Base-by-base conservation (phyloP, 257 asterid genomes). In the Petunia axillaris region DNA sequence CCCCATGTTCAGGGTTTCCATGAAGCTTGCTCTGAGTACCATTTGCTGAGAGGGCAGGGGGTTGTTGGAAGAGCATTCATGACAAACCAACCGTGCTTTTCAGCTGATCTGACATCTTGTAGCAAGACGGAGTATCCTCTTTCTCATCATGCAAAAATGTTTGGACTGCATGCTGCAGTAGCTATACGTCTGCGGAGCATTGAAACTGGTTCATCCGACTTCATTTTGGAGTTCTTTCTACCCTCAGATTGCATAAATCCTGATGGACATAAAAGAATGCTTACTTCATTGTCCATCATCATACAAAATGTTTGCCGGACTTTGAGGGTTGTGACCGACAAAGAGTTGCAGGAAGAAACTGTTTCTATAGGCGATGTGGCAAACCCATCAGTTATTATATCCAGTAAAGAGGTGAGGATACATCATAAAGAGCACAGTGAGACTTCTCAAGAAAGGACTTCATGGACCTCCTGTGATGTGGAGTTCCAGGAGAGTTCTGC, bases 11-110 rank as follows among this genome's bases (percentile, higher is more conserved):
- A 74, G 73, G 99, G 97, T 41, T 95, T 95, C 77, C 90, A 88
- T 16, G 99, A 95, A 64, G 98, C 99, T 46, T 95, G 99, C 85
- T 86, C 92, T 0, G 98, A 93, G 85, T 88, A 88, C 86, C 98
- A 95, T 88, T 91, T 93, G 87, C 76, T 95, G 50, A 93, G 88
- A 86, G 97, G 94, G 63, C 89, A 92, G 83, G 99, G 99, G 8
- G 86, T 92, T 36, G 96, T 89, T 1, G 99, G 99, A 68, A 85
- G 81, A 73, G 97, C 99, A 3, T 93, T 95, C 67, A 75, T 75
- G 41, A 91, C 97, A 2, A 95, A 93, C 74, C 90, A 92, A 74
- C 98, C 99, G 6, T 92, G 97, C 73, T 95, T 93, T 89, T 91
- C 89, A 0, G 82, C 89, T 35, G 97, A 95, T 73, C 85, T 95